Conservation (phyloP, 106 monocot species). For the Dendrobium catenatum region DNA sequence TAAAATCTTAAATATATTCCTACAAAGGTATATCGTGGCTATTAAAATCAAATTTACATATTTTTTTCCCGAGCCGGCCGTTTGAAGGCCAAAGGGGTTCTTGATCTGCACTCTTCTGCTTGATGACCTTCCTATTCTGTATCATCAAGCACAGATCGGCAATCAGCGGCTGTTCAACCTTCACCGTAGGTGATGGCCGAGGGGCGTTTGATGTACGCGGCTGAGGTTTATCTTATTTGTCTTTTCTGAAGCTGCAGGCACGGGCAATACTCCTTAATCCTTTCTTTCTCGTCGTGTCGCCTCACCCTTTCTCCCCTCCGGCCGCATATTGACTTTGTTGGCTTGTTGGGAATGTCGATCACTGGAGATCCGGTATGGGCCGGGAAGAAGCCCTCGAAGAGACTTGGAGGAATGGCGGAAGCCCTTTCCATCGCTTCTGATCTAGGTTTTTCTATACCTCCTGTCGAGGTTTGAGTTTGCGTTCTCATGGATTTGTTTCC, state of each 20-base stretch:
- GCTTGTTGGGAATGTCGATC: slow-evolving; percentile 15
- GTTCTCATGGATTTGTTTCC: not conserved
- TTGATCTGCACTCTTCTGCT: no score
- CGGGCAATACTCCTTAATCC: not conserved
- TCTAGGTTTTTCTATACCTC: slow-evolving; percentile 75
- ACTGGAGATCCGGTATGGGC: slow-evolving; percentile 29
- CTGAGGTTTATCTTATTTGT: no score
- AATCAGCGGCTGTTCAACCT: no score
- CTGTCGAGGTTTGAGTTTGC: slow-evolving; percentile 34
- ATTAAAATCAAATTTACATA: no score
- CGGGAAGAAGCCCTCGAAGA: slow-evolving; percentile 61
- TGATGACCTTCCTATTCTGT: no score
- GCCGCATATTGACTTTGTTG: not conserved
- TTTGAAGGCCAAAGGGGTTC: no score
- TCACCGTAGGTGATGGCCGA: no score
- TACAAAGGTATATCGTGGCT: no score
- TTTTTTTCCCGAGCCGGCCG: no score
- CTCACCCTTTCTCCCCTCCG: not conserved
- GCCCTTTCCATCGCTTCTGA: slow-evolving; percentile 87
- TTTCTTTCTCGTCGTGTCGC: not conserved
- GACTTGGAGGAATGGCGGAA: slow-evolving; percentile 91
- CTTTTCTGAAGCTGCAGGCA: not conserved
- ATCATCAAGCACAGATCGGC: no score
- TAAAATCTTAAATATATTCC: no score
- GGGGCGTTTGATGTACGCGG: no score